Percentiles rank a stretch among this genome's conserved stretches.
phyloP scores from a whole-genome alignment of 2,329 filamentous ascomycete genomes.

The Calycina marina region DNA sequence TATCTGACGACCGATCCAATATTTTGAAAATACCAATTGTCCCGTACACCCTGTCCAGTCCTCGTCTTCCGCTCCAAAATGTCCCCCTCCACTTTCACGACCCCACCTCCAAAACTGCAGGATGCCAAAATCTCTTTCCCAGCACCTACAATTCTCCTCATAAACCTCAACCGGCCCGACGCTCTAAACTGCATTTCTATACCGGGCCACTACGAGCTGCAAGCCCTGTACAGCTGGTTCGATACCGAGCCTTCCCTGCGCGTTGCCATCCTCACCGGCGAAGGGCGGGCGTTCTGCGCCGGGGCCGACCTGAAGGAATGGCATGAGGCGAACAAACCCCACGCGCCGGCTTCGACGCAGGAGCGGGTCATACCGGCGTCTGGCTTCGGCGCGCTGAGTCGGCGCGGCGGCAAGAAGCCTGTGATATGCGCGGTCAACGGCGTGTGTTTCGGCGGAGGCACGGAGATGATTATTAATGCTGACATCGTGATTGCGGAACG shows the following conservation, averaged over 20 bases:
- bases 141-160: conserved; percentile 36
- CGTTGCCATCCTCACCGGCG: conserved; percentile 43
- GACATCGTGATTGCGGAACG: conserved; percentile 54
- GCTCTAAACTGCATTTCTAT: conserved; percentile 40
- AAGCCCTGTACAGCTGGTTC: conserved; percentile 40
- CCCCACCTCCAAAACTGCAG: background rate
- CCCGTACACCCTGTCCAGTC: no score
- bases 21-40: no score
- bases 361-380: conserved; percentile 20
- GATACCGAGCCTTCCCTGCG: conserved; percentile 42
- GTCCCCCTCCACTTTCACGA: background rate
- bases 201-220: conserved; percentile 25
- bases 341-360: conserved; percentile 3
- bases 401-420: conserved; percentile 56
- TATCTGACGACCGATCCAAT: no score
- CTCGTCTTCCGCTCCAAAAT: no score
- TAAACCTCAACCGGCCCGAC: conserved; percentile 43
- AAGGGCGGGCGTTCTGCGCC: conserved; percentile 50
- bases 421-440: conserved; percentile 67
- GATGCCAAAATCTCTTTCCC: conserved; percentile 29
- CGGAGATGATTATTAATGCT: conserved; percentile 61
- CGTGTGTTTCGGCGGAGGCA: conserved; percentile 58
- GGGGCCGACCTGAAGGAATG: conserved; percentile 52
- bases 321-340: background rate
- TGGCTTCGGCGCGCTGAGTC: conserved; percentile 53